Base-by-base conservation (phyloP, 169 alveolate species). In the Eimeria tenella region DNA sequence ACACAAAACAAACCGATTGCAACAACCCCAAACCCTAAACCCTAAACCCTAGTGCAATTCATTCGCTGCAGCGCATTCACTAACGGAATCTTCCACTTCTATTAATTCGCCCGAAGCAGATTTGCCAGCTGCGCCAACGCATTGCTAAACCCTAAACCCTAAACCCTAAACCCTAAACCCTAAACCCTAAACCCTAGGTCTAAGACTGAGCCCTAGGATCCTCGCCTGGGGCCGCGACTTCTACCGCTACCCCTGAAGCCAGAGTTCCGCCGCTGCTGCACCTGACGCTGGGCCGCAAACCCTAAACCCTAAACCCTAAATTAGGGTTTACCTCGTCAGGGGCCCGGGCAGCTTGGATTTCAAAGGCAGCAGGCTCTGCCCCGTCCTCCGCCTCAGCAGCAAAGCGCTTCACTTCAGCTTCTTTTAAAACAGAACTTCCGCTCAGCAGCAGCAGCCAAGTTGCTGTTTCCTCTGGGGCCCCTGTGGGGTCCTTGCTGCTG, bases 371-470 rank as follows among this genome's bases (percentile, higher is more conserved):
- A 10, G 42, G 52, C 50, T 77, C 86, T 58, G 21, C 68, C 68
- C 19, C 68, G 0, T 17, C 42, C 56, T 42, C 56, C 31, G 21
- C 63, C n/a, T 13, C 9, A 23, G n/a, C 55, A 81, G 74, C 49
- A 68, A 13, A 13, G 15, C 89, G 55, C 73, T 23, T 42, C 68
- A 81, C 11, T 13, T 81, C 89, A 9, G 89, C 89, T 15, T 53
- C 17, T n/a, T 53, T 81, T 23, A 58, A 23, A n/a, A 21, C 8
- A 53, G 73, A 53, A 9, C 89, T 70, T 21, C 73, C 53, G 56
- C 74, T 81, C 6, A 81, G 89, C 74, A 70, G 73, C 53, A 81
- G 73, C 21, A 81, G 10, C 89, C 89, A 81, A 19, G 42, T n/a
- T 23, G 11, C 77, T 10, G 77, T 3, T 8, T 13, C 89, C 58